These are phyloP conservation scores for Hypoxylon fuscum DNA, from an alignment of 495 filamentous ascomycete genomes.

Conservation along the genomic window DNA sequence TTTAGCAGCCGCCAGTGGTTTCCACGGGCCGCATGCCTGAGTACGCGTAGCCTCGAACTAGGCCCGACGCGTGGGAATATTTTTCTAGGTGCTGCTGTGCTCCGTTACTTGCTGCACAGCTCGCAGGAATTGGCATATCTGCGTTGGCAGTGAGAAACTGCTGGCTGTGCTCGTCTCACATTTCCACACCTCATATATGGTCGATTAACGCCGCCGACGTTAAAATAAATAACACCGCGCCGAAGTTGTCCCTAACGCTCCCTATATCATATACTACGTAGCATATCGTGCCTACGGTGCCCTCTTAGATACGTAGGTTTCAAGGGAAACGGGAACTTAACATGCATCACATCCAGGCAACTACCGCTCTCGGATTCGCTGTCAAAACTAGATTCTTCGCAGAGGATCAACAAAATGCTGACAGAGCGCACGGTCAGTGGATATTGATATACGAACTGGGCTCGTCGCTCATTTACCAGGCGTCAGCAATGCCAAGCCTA, in stretches of 20 bases:
- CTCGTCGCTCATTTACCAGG: constrained; percentile 7
- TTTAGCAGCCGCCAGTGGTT: constrained; percentile 10
- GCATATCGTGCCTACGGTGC: background rate
- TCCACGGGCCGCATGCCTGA: constrained; percentile 15
- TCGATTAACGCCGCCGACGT: background rate
- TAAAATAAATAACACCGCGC: background rate
- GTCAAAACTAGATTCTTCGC: constrained; percentile 4
- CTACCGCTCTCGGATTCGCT: constrained; percentile 8
- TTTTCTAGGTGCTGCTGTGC: constrained; percentile 9
- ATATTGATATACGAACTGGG: constrained; percentile 25
- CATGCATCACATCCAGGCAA: background rate
- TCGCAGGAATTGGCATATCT: constrained; percentile 1
- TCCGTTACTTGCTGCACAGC: constrained; percentile 2
- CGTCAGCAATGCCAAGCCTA: constrained; percentile 21
- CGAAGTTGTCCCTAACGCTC: background rate
- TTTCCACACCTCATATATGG: background rate
- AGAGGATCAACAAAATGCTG: constrained; percentile 12
- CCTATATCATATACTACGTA: constrained; percentile 2
- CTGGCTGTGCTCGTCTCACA: constrained; percentile 1
- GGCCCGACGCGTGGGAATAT: constrained; percentile 14
- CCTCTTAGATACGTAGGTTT: constrained; percentile 4
- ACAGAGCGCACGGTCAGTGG: constrained; percentile 34
- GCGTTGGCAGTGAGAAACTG: constrained; percentile 5
- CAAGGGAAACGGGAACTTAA: background rate
- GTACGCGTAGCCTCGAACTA: background rate